phyloP scores from a whole-genome alignment of 2,329 filamentous ascomycete species.

The Graphium sp. region DNA sequence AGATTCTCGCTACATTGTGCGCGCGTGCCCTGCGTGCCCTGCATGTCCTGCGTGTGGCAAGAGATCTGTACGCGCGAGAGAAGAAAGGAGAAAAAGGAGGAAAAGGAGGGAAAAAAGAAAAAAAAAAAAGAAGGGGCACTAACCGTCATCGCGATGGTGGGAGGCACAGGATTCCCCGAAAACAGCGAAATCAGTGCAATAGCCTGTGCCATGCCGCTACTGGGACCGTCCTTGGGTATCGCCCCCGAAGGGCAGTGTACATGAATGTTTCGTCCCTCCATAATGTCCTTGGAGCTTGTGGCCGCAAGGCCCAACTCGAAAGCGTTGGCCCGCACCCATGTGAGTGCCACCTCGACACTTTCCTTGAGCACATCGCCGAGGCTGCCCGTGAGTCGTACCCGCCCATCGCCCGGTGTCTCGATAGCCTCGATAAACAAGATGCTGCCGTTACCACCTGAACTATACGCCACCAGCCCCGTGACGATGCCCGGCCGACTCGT shows the following conservation, averaged over 20 bases:
- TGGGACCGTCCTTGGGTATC: slow-evolving; percentile 82
- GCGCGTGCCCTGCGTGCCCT: no score
- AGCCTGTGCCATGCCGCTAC: slow-evolving; percentile 84
- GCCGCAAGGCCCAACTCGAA: slow-evolving; percentile 75
- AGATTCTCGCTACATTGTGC: no score
- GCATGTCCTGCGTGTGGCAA: no score
- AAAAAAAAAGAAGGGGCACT: slow-evolving; percentile 12
- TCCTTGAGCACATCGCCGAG: slow-evolving; percentile 95
- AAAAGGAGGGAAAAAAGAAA: slow-evolving; percentile 3
- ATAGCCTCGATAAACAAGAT: slow-evolving; percentile 98
- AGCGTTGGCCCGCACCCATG: slow-evolving; percentile 93
- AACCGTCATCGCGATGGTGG: slow-evolving; percentile 89
- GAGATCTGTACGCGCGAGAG: no score
- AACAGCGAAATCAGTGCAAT: slow-evolving; percentile 87
- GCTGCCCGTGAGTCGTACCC: slow-evolving; percentile 89
- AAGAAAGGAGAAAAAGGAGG: no score
- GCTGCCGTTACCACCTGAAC: slow-evolving; percentile 78
- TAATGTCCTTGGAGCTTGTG: slow-evolving; percentile 75
- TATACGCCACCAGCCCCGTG: slow-evolving; percentile 90
- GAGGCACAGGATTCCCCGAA: slow-evolving; percentile 68
- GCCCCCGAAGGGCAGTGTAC: slow-evolving; percentile 92
- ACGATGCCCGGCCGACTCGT: slow-evolving; percentile 75
- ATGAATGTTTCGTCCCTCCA: slow-evolving; percentile 87
- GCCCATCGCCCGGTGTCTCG: slow-evolving; percentile 86
- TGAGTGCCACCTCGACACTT: slow-evolving; percentile 86